Conservation (phyloP, 169 alveolate genomes). For the Cryptosporidium sp. region DNA sequence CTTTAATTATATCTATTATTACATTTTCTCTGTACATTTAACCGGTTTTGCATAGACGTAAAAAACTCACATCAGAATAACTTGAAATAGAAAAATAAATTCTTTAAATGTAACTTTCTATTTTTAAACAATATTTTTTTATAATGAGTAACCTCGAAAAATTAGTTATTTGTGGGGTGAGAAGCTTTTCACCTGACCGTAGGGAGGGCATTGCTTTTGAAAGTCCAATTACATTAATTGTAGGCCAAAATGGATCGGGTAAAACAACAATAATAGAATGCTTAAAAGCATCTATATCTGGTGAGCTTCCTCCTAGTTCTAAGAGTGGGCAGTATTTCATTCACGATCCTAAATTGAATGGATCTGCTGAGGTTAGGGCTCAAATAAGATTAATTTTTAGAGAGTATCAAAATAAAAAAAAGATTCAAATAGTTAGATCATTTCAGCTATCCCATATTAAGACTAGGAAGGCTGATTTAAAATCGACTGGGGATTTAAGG, state of each 20-base stretch:
- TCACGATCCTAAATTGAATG: constrained; percentile 91
- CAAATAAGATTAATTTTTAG: constrained; percentile 87
- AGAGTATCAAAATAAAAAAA: constrained; percentile 79
- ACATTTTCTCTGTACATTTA: background rate
- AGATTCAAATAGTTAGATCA: constrained; percentile 87
- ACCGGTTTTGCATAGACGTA: constrained; percentile 47
- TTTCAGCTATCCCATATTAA: constrained; percentile 83
- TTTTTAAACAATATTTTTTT: background rate
- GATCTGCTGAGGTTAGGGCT: constrained; percentile 89
- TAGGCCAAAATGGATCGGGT: constrained; percentile 99
- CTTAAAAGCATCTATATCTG: constrained; percentile 93
- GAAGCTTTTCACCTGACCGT: constrained; percentile 94
- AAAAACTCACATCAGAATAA: background rate
- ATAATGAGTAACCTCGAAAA: constrained; percentile 93
- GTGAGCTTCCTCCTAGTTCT: constrained; percentile 96
- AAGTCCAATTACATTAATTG: constrained; percentile 95
- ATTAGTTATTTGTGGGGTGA: constrained; percentile 95
- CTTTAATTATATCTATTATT: background rate
- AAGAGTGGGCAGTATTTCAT: constrained; percentile 94
- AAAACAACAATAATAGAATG: constrained; percentile 98
- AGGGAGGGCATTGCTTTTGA: constrained; percentile 93
- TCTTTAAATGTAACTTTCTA: background rate
- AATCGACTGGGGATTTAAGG: constrained; percentile 74
- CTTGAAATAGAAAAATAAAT: background rate
- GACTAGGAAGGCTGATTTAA: constrained; percentile 68